Evolutionary conservation across 2,329 filamentous ascomycete species (phyloP).

Genomic region (Colletotrichum paranaense): DNA sequence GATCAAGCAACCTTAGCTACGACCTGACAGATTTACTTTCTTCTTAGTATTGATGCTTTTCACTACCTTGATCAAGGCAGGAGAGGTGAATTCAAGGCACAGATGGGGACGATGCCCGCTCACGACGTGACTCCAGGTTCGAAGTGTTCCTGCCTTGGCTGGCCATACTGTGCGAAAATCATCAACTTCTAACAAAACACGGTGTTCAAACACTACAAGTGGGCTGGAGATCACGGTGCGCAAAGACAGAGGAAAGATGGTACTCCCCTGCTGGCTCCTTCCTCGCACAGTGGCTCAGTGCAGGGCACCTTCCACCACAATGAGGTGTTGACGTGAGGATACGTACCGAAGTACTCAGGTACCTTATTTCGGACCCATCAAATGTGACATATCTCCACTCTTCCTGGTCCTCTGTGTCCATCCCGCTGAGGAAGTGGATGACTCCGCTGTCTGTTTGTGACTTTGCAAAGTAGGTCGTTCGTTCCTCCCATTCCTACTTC

Average conservation of each 20-base stretch:
- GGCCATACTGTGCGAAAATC: neutral
- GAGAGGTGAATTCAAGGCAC: neutral
- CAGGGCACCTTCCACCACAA: too few relatives aligned
- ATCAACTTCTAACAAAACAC: neutral
- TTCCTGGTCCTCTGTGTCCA: neutral
- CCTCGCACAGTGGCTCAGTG: too few relatives aligned
- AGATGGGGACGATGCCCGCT: neutral
- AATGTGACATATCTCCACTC: neutral
- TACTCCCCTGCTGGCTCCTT: neutral
- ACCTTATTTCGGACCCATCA: neutral
- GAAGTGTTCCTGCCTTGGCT: neutral
- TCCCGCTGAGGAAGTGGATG: neutral
- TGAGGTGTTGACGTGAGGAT: too few relatives aligned
- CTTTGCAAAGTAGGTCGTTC: neutral
- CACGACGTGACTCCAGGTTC: neutral
- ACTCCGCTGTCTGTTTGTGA: neutral
- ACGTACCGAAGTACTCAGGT: neutral
- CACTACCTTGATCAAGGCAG: neutral
- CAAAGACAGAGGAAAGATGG: neutral
- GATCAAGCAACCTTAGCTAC: neutral
- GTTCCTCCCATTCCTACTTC: neutral
- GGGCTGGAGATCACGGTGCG: slow-evolving; percentile 2
- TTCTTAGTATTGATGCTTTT: neutral
- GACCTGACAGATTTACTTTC: neutral
- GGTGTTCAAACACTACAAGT: slow-evolving; percentile 9